Evolutionary conservation across 352 stramenopile species (phyloP).

Genomic region (Pythium grandisporangium): DNA sequence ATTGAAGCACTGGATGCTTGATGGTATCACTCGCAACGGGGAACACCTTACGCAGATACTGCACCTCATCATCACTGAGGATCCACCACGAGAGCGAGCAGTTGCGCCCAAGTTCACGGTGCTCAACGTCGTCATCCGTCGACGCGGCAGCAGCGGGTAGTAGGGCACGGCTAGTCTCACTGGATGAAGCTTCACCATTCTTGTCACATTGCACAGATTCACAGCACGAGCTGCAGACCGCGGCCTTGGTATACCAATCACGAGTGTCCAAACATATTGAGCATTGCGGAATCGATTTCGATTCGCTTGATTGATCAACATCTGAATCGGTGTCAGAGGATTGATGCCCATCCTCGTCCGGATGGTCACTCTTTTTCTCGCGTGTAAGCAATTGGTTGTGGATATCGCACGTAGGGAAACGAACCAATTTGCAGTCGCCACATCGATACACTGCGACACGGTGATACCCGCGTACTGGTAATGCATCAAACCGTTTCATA

Average conservation of each 20-base stretch:
- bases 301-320: no score
- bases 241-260: constrained; percentile 23
- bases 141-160: neutral
- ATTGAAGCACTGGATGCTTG: constrained; percentile 59
- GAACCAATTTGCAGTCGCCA: constrained; percentile 28
- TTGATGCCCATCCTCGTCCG: constrained; percentile 2
- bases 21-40: constrained; percentile 27
- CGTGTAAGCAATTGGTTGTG: constrained; percentile 43
- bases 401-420: constrained; percentile 34
- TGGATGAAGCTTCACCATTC: neutral
- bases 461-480: constrained; percentile 60
- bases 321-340: constrained; percentile 9
- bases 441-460: constrained; percentile 62
- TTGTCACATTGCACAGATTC: neutral
- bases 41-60: constrained; percentile 59
- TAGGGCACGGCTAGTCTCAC: neutral
- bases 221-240: constrained; percentile 18
- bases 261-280: constrained; percentile 35
- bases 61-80: constrained; percentile 53
- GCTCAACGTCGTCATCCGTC: neutral
- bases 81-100: constrained; percentile 59
- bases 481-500: constrained; percentile 6
- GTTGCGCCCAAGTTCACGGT: no score
- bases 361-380: constrained; percentile 24
- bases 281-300: constrained; percentile 53